Base-by-base conservation (phyloP, 1,139 yeast species). In the Blastobotrys niveus region DNA sequence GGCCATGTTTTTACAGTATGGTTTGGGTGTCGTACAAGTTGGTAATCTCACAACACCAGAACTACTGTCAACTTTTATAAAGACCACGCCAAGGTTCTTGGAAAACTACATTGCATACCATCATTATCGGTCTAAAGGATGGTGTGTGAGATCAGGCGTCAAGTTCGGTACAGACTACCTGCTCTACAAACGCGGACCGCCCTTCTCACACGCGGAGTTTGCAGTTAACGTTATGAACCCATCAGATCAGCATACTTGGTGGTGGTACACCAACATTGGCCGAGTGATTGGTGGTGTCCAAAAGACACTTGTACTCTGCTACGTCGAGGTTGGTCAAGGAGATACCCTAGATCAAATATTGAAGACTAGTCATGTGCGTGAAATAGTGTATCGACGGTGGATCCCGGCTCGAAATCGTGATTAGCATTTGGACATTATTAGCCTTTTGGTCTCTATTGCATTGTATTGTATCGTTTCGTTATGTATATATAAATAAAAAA, bases 141-240 rank as follows among this genome's bases (percentile, higher is more conserved):
- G 97, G 97, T 89, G 97, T 69, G 94, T 82, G 2, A 72, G 95
- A 48, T 77, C 89, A 0, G 98, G 97, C 0, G 77, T 89, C 47
- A 91, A 91, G 61, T 91, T 91, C 64, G 96, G 96, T 1, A 76
- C 86, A 19, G 95, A 89, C 55, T 81, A 71, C 63, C 67, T 91
- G 17, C 68, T 91, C 6, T 91, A 91, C 62, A 79, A 82, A 46
- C 72, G 91, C 47, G 99, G 99, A 0, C 98, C 98, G 8, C 96
- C 96, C 1, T 88, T 89, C 60, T 77, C 82, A 38, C 99, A 91
- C 61, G 97, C 98, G 0, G 96, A 88, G 56, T 86, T 78, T 61
- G 86, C 93, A 3, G 60, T 70, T 15, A 61, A 75, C 54, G 70
- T 84, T 0, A 53, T 77, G 36, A 32, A 47, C 7, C 69, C 69